Base-by-base conservation (phyloP, 169 alveolate species). In the Plasmodium adleri region DNA sequence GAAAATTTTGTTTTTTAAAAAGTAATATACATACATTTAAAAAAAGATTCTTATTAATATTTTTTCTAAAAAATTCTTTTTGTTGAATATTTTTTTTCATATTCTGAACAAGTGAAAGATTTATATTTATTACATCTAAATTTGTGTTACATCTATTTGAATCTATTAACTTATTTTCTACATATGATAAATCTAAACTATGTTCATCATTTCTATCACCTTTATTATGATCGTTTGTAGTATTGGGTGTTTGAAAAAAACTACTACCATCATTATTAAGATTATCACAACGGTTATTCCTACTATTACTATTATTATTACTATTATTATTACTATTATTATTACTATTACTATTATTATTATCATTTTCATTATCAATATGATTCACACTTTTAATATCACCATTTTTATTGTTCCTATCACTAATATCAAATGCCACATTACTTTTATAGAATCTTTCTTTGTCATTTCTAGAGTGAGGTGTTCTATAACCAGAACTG, bases 61-160 rank as follows among this genome's bases (percentile, higher is more conserved):
- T 83, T 6, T 52, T 83, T 68, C 54, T 50, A 22, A 83, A 83
- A 56, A 83, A 83, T 68, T 52, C 83, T 17, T 68, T 83, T 26
- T 68, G 68, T 50, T 83, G 56, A 15, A 83, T 56, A 58, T 83
- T 24, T 17, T 68, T 83, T 72, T 56, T 78, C 60, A 78, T 78
- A 12, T 66, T 66, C 13, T 78, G 64, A 7, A 78, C 56, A 5
- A 78, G 45, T 2, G 75, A 78, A 28, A 64, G 17, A 13, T 78
- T 49, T 26, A 78, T 13, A 45, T 78, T 76, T 20, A 22, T 13
- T 50, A 13, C 17, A 0, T 56, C 64, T 15, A 2, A 3, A 15
- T 56, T 52, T n/a, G 4, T 74, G 50, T n/a, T 49, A 15, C 45
- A 43, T 15, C 13, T 62, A 9, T 17, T 5, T 17, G 8, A 6